Evolutionary conservation across 2,329 filamentous ascomycete species (phyloP).

Genomic region (Phoma sp.): DNA sequence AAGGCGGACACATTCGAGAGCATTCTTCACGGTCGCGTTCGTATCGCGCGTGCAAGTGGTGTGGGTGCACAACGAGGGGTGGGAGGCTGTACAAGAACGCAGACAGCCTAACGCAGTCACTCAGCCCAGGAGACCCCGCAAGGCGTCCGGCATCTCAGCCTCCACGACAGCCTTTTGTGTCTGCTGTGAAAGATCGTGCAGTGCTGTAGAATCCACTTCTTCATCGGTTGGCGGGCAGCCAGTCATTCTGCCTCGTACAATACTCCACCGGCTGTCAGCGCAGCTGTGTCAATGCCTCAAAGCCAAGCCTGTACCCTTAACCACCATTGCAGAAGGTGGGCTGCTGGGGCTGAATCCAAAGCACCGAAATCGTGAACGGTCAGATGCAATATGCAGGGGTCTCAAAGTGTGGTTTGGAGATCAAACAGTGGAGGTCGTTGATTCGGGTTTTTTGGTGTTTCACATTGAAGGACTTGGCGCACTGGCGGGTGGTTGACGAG

Average conservation of each 20-base stretch:
- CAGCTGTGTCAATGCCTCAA: constrained; percentile 1
- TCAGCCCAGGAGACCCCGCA: neutral
- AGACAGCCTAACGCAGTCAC: constrained; percentile 1
- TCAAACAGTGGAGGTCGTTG: constrained; percentile 12
- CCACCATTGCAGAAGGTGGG: neutral
- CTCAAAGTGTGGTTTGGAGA: constrained; percentile 10
- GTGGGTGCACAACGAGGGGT: constrained; percentile 16
- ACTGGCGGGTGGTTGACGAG: neutral
- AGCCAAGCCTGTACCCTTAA: constrained; percentile 8
- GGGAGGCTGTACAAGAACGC: constrained; percentile 19
- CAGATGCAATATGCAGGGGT: constrained; percentile 17
- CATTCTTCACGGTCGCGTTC: constrained; percentile 14
- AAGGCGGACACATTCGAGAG: constrained; percentile 2
- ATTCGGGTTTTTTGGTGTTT: constrained; percentile 19
- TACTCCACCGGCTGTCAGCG: constrained; percentile 7
- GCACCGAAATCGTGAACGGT: neutral
- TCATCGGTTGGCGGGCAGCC: constrained; percentile 6
- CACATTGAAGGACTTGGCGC: constrained; percentile 16
- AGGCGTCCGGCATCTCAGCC: constrained; percentile 7
- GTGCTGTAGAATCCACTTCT: neutral
- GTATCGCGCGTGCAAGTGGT: constrained; percentile 6
- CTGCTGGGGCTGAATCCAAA: constrained; percentile 1
- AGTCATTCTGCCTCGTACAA: constrained; percentile 12
- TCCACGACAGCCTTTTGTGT: neutral
- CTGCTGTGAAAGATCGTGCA: neutral